Evolutionary conservation across 2,329 filamentous ascomycete species (phyloP), one percentile per base, ranked within the genome.

Genomic region (Beauveria medogensis): DNA sequence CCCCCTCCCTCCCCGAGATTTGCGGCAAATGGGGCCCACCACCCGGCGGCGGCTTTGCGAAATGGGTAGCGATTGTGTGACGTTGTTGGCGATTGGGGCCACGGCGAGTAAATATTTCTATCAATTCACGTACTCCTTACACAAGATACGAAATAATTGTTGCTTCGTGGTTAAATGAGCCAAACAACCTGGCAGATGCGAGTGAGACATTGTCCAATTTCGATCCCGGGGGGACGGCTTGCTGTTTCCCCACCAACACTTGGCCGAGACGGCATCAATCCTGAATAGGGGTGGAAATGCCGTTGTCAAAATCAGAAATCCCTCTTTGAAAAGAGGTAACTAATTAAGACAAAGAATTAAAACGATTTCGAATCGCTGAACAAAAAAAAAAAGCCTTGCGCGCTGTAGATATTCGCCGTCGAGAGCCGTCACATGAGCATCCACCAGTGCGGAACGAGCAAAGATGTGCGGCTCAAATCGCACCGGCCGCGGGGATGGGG

Each of bases 361-460:
- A 34, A 43, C 3, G 4, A 28, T 14, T 34, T 30, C 41, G 30
- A 10, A 3, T 40, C 14, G 24, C 30, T 22, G 12, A 1, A 22
- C 22, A 28, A 9, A 8, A 28, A 9, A 28, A 28, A 26, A 9
- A 28, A 9, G 1, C 28, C 8, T 24, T 30, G 7, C 30, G 26
- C 2, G 10, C 10, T 24, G 30, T 34, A 34, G 10, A 34, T 6
- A 20, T 37, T 4, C 18, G 8, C 55, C 55, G 55, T 57, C 55
- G 55, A 57, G 44, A 57, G 44, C 55, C 55, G 55, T 41, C 54
- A 56, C 28, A 46, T 44, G 40, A 37, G 54, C 43, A 55, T 46
- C 41, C 54, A 56, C 55, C 46, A 59, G 55, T 43, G 55, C 55
- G 55, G 55, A 59, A 59, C 34, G 30, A 34, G 26, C 16, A 26